Evolutionary conservation across 1,284 basidiomycete genomes (phyloP).

Genomic region (Cerioporus squamosus): DNA sequence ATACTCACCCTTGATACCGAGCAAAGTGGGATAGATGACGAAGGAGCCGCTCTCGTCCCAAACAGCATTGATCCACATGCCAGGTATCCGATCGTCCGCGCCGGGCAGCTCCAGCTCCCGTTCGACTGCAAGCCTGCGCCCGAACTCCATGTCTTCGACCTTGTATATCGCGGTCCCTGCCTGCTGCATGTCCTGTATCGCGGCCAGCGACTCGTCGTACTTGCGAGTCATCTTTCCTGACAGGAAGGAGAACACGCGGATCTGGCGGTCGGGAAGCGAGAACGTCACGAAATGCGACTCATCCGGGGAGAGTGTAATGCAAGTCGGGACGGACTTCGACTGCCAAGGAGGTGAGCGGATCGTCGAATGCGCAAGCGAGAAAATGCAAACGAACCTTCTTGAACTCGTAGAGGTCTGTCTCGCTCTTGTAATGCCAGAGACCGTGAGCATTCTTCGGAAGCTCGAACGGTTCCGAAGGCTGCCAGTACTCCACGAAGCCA

Average conservation of each 20-base stretch:
- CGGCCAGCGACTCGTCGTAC: constrained; percentile 93
- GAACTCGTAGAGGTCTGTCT: constrained; percentile 97
- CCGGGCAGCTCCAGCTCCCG: constrained; percentile 86
- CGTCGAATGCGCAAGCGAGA: not conserved
- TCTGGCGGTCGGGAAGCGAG: constrained; percentile 90
- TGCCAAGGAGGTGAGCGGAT: constrained; percentile 37
- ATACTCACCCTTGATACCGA: constrained; percentile 90
- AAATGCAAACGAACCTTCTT: constrained; percentile 75
- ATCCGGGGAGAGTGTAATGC: constrained; percentile 89
- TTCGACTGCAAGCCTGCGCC: constrained; percentile 91
- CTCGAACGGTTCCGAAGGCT: constrained; percentile 85
- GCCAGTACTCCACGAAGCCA: constrained; percentile 98
- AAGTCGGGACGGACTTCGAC: constrained; percentile 91
- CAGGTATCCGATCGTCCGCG: constrained; percentile 70
- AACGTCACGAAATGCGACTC: constrained; percentile 89
- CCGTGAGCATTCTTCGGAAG: constrained; percentile 79
- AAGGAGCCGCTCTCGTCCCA: constrained; percentile 99
- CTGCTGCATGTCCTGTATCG: constrained; percentile 97
- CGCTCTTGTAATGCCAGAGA: constrained; percentile 90
- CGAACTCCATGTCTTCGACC: constrained; percentile 99
- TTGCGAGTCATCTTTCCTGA: constrained; percentile 89
- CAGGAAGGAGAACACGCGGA: constrained; percentile 93
- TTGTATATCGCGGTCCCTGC: constrained; percentile 89
- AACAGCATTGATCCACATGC: constrained; percentile 82
- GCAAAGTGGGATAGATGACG: constrained; percentile 89